Evolutionary conservation across 148 eudicot species (phyloP).

Genomic region (Oxyria digyna): DNA sequence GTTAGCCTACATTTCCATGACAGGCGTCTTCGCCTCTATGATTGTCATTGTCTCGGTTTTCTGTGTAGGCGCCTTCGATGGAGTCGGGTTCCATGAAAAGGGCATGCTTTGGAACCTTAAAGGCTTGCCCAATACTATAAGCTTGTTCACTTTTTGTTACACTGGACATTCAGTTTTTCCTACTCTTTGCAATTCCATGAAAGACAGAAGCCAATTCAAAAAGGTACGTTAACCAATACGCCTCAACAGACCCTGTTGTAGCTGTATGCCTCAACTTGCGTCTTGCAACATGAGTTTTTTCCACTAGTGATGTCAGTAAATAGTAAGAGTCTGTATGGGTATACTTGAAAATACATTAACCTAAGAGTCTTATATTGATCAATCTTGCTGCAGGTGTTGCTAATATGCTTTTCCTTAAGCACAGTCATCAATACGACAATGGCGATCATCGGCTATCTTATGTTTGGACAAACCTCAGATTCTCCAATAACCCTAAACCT

Average conservation of each 20-base stretch:
- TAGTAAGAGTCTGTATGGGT: too few relatives aligned
- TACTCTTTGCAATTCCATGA: constrained; percentile 44
- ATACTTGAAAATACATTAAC: too few relatives aligned
- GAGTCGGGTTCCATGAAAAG: constrained; percentile 35
- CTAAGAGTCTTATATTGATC: background rate
- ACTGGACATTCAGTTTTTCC: constrained; percentile 58
- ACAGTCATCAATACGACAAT: constrained; percentile 30
- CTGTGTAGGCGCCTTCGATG: constrained; percentile 39
- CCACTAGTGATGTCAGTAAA: too few relatives aligned
- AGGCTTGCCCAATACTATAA: constrained; percentile 42
- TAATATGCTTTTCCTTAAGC: constrained; percentile 28
- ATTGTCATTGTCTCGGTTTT: constrained; percentile 26
- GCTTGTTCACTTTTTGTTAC: constrained; percentile 54
- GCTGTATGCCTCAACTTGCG: too few relatives aligned
- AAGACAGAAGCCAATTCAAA: constrained; percentile 38
- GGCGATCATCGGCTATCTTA: constrained; percentile 42
- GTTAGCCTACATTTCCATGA: constrained; percentile 41
- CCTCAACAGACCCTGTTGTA: too few relatives aligned
- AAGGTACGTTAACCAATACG: constrained; percentile 39
- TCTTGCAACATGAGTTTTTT: too few relatives aligned
- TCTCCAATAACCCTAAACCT: constrained; percentile 48
- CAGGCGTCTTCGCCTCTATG: constrained; percentile 38
- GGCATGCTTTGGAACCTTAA: constrained; percentile 25
- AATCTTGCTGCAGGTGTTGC: constrained; percentile 22
- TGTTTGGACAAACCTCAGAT: constrained; percentile 32